These are phyloP conservation scores for Diaporthe sp. DNA, from an alignment of 2,329 filamentous ascomycete species.

Conservation along the genomic window DNA sequence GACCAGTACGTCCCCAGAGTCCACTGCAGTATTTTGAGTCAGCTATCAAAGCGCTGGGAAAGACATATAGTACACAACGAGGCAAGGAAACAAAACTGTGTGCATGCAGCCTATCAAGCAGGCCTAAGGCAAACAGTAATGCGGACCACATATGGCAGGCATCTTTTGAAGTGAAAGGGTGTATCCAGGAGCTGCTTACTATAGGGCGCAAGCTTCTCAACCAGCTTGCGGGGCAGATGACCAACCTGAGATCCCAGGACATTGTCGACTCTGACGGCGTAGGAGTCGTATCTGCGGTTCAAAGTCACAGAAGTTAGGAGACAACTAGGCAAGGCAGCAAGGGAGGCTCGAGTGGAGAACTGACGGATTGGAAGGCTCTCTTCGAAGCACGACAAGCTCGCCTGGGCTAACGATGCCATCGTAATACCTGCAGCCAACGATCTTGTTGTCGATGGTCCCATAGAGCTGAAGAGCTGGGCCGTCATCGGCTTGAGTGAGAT, in stretches of 20 bases:
- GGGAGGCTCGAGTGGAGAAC: slow-evolving; percentile 37
- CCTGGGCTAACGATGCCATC: slow-evolving; percentile 67
- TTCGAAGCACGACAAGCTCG: slow-evolving; percentile 68
- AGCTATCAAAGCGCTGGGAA: not conserved
- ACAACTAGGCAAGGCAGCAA: not conserved
- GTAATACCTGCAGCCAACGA: slow-evolving; percentile 72
- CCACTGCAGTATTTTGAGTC: slow-evolving; percentile 55
- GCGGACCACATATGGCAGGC: not conserved
- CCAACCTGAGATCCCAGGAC: slow-evolving; percentile 82
- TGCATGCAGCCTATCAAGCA: not conserved
- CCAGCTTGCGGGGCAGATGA: slow-evolving; percentile 77
- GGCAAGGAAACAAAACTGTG: not conserved
- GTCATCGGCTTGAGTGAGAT: slow-evolving; percentile 59
- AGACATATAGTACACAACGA: not conserved
- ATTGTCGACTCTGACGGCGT: slow-evolving; percentile 85
- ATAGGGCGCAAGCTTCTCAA: slow-evolving; percentile 79
- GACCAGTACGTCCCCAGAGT: slow-evolving; percentile 50
- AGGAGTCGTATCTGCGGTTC: slow-evolving; percentile 68
- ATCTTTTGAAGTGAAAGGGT: too few relatives aligned
- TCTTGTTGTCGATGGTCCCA: slow-evolving; percentile 63
- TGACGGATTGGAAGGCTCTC: slow-evolving; percentile 70
- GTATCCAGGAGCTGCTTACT: slow-evolving; percentile 39
- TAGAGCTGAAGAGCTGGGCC: slow-evolving; percentile 59
- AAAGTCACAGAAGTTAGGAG: not conserved
- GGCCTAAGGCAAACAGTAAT: not conserved